Evolutionary conservation across 345 rosid species (phyloP), one percentile per base, ranked within the genome.

Genomic region (Linum tenue): DNA sequence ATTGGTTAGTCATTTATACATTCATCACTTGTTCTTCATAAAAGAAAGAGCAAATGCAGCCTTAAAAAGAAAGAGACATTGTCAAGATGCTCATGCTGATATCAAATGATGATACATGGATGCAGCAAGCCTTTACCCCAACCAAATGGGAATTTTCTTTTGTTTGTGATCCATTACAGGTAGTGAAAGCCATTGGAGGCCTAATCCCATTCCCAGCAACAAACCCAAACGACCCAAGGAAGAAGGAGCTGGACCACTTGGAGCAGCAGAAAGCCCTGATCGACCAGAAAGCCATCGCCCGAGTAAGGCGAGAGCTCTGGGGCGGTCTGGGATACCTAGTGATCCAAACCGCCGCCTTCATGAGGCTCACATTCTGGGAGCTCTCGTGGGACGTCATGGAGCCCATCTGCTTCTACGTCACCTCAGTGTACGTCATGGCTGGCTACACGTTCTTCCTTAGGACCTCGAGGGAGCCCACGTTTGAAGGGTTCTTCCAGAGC

Each of bases 371-470:
- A 0, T 95, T 95, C 35, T 95, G 99, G 99, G 99, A 95, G 69
- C 92, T 95, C 4, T 74, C 96, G 0, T 95, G 99, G 99, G 98
- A 95, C 69, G 95, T 95, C 4, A 95, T 95, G 97, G 99, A 95
- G 37, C 99, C 99, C 0, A 87, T 95, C 37, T 95, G 99, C 84
- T 95, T 85, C 87, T 86, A 73, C 38, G 76, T 83, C 12, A 89
- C 99, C 0, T 83, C 95, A 8, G 38, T 76, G 2, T 91, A 91
- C 68, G 82, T 81, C 80, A 82, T 89, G 85, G 86, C 81, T 0
- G 81, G 95, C 43, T 95, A 89, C 37, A 59, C 85, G 0, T 95
- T 91, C 77, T 95, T 91, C 84, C 96, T 95, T 37, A 75, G 73
- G 76, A 95, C 99, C 0, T 70, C 88, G 2, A 84, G 72, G 69